A percentile compares a stretch with the other conserved stretches of the same genome.
Conservation (phyloP, 1,284 basidiomycete genomes). For the Ustilago shanxiensis region DNA sequence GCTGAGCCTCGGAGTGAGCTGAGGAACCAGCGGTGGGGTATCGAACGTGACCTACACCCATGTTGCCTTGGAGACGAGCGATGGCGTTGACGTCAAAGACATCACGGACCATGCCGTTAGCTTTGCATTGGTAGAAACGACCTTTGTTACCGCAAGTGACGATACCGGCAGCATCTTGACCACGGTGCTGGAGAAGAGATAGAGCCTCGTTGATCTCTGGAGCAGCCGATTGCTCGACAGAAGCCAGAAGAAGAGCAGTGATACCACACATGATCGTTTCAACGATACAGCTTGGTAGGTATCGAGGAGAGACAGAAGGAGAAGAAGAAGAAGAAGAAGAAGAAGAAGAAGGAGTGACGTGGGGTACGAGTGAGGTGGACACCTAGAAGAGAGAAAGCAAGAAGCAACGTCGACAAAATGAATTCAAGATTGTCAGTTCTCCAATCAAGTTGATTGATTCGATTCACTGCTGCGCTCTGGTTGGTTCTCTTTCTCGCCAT, state of each 20-base stretch:
- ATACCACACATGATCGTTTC: constrained; percentile 67
- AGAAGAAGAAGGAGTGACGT: constrained; percentile 22
- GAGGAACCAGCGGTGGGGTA: constrained; percentile 97
- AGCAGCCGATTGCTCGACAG: constrained; percentile 52
- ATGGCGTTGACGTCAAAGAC: constrained; percentile 89
- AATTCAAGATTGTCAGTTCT: not conserved
- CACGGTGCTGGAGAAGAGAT: constrained; percentile 72
- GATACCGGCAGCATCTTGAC: constrained; percentile 98
- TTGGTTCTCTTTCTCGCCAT: not conserved
- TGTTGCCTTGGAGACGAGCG: constrained; percentile 84
- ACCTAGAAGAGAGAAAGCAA: constrained; percentile 39
- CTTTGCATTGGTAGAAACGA: constrained; percentile 97
- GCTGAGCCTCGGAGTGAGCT: constrained; percentile 95
- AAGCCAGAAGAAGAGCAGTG: constrained; percentile 65
- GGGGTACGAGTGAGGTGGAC: constrained; percentile 34
- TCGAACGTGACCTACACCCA: constrained; percentile 92
- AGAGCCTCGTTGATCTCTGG: constrained; percentile 70
- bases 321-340: not conserved
- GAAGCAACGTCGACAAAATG: constrained; percentile 4
- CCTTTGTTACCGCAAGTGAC: constrained; percentile 96
- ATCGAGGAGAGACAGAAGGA: not conserved
- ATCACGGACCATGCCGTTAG: constrained; percentile 99
- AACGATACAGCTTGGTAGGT: not conserved
- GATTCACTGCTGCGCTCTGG: not conserved
- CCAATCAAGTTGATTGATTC: not conserved